Percentiles rank a stretch among this genome's conserved stretches.
Conservation (phyloP, 148 eudicot genomes). For the Tetragonia tetragonoides region DNA sequence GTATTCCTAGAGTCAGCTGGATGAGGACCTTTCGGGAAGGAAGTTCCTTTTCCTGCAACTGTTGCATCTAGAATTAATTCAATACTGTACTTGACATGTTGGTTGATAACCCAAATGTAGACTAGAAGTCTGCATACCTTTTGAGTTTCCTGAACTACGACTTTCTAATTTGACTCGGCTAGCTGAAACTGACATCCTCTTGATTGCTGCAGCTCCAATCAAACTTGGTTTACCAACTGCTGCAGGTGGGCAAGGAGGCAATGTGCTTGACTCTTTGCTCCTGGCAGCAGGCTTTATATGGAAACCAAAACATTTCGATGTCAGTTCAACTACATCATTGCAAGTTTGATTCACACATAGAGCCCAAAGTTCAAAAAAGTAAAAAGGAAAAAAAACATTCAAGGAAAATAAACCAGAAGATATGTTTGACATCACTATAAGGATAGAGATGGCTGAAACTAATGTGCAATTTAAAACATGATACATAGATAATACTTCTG, state of each 20-base stretch:
- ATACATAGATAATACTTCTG: background rate
- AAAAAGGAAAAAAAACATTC: background rate
- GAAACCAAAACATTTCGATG: conserved; percentile 6
- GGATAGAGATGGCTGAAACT: background rate
- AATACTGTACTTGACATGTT: background rate
- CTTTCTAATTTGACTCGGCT: conserved; percentile 48
- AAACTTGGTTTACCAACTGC: conserved; percentile 33
- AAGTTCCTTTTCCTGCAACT: conserved; percentile 44
- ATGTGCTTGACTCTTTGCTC: conserved; percentile 36
- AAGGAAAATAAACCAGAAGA: background rate
- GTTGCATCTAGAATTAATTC: conserved; percentile 20
- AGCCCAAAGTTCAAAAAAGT: background rate
- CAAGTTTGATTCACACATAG: background rate
- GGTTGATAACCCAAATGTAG: background rate
- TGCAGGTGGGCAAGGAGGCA: conserved; percentile 42
- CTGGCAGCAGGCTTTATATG: conserved; percentile 40
- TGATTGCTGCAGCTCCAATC: conserved; percentile 33
- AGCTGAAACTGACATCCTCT: conserved; percentile 47
- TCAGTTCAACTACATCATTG: conserved; percentile 20
- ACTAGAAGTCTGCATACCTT: conserved; percentile 26
- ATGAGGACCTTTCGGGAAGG: conserved; percentile 30
- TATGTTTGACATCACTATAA: background rate
- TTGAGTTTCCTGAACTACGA: conserved; percentile 34
- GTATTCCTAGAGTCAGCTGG: conserved; percentile 36
- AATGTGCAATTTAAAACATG: background rate